phyloP scores from a whole-genome alignment of 176 grass and related monocot genomes.

The Paspalum notatum region DNA sequence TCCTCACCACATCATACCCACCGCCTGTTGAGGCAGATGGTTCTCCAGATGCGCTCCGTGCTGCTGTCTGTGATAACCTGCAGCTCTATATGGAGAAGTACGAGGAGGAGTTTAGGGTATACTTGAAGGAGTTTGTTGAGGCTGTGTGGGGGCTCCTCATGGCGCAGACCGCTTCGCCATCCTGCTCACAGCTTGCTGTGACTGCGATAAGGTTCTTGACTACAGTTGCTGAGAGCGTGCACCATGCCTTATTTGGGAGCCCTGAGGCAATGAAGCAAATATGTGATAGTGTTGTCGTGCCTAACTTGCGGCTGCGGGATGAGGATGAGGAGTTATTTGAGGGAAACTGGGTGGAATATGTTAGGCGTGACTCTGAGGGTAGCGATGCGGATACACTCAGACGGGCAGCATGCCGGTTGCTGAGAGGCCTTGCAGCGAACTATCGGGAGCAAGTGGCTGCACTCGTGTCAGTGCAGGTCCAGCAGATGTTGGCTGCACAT shows the following conservation, averaged over 20 bases:
- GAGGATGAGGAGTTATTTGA: conserved; percentile 97
- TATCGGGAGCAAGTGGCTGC: conserved; percentile 83
- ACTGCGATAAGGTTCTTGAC: conserved; percentile 96
- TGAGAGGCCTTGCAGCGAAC: conserved; percentile 77
- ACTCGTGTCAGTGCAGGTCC: conserved; percentile 75
- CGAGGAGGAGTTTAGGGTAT: conserved; percentile 87
- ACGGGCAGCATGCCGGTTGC: conserved; percentile 77
- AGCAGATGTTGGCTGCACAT: conserved; percentile 81
- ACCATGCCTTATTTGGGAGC: conserved; percentile 77
- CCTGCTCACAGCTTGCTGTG: conserved; percentile 68
- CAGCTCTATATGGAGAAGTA: conserved; percentile 99
- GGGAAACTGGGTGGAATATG: conserved; percentile 90
- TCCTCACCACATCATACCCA: conserved; percentile 75
- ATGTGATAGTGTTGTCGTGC: conserved; percentile 89
- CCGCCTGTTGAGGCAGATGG: conserved; percentile 68
- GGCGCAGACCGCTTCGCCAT: conserved; percentile 48
- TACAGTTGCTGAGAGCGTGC: conserved; percentile 87
- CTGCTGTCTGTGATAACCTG: conserved; percentile 86
- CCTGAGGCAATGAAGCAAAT: conserved; percentile 78
- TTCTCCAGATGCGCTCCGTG: conserved; percentile 65
- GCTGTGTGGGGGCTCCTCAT: conserved; percentile 88
- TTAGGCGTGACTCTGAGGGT: conserved; percentile 89
- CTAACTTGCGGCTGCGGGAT: conserved; percentile 86
- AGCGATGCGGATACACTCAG: conserved; percentile 86
- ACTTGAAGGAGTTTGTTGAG: conserved; percentile 78